These are phyloP conservation scores for Suillus hirtellus DNA, from an alignment of 768 basidiomycete species.

Conservation along the genomic window DNA sequence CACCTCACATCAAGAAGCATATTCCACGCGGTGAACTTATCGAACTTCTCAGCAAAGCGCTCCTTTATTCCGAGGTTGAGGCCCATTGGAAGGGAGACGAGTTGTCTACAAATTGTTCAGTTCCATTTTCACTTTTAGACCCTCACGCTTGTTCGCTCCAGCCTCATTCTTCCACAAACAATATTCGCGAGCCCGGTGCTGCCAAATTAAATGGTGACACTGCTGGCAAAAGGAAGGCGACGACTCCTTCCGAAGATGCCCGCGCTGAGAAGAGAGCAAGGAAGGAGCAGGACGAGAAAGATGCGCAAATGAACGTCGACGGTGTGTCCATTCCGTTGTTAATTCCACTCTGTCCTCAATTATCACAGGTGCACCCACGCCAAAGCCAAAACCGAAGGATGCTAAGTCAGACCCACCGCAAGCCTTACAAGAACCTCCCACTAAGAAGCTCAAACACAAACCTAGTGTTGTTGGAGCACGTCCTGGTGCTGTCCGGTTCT, in stretches of 20 bases:
- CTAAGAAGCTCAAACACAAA: slow-evolving; percentile 39
- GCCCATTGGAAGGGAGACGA: slow-evolving; percentile 73
- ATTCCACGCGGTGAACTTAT: slow-evolving; percentile 81
- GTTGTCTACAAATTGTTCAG: slow-evolving; percentile 64
- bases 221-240: slow-evolving; percentile 53
- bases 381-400: slow-evolving; percentile 21
- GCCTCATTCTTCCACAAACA: slow-evolving; percentile 26
- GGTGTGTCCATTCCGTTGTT: slow-evolving; percentile 33
- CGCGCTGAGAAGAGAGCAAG: slow-evolving; percentile 67
- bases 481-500: slow-evolving; percentile 44
- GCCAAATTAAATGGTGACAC: slow-evolving; percentile 21
- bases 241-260: slow-evolving; percentile 43
- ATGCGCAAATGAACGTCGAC: slow-evolving; percentile 42
- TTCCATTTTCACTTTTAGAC: slow-evolving; percentile 73
- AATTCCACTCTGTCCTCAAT: slow-evolving; percentile 6
- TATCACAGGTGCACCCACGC: slow-evolving; percentile 17
- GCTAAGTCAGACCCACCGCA: slow-evolving; percentile 23
- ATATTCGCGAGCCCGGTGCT: slow-evolving; percentile 16
- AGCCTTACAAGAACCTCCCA: slow-evolving; percentile 18
- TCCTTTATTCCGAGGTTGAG: slow-evolving; percentile 82
- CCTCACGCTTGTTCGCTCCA: slow-evolving; percentile 69
- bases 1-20: slow-evolving; percentile 67
- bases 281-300: slow-evolving; percentile 45
- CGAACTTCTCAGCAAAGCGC: slow-evolving; percentile 76
- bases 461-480: slow-evolving; percentile 33